A percentile compares a stretch with the other conserved stretches of the same genome.
Evolutionary conservation across 257 asterid genomes (phyloP).

Genomic region (Oldenlandia corymbosa): DNA sequence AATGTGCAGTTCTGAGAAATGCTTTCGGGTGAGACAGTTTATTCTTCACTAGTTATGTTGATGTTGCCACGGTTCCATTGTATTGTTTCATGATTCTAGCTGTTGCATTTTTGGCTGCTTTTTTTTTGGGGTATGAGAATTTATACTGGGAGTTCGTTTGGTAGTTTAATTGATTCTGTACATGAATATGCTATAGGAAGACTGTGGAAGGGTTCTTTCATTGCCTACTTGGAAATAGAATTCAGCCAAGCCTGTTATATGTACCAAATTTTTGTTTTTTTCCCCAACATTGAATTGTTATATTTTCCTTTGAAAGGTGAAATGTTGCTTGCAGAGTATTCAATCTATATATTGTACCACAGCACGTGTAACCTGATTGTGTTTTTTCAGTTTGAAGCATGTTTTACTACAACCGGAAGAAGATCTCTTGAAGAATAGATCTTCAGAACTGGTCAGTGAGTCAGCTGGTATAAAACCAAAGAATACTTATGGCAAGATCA

Average conservation of each 20-base stretch:
- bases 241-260: not conserved
- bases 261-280: not conserved
- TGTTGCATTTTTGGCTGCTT: not conserved
- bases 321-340: not conserved
- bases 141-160: not conserved
- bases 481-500: slow-evolving; percentile 81
- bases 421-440: slow-evolving; percentile 60
- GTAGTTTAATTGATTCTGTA: not conserved
- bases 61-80: no score
- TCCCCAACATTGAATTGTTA: no score
- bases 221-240: no score
- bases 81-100: no score
- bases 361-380: not conserved
- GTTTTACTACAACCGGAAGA: slow-evolving; percentile 80
- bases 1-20: slow-evolving; percentile 75
- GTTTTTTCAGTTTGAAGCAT: slow-evolving; percentile 50
- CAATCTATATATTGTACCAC: not conserved
- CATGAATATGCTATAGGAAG: no score
- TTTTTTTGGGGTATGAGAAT: not conserved
- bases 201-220: no score
- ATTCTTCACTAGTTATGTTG: not conserved
- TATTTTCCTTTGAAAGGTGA: not conserved
- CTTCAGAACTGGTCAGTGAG: slow-evolving; percentile 70
- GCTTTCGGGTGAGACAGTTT: slow-evolving; percentile 60
- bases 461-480: slow-evolving; percentile 70